Base-by-base conservation (phyloP, 495 filamentous ascomycete genomes). In the Venustampulla echinocandica region DNA sequence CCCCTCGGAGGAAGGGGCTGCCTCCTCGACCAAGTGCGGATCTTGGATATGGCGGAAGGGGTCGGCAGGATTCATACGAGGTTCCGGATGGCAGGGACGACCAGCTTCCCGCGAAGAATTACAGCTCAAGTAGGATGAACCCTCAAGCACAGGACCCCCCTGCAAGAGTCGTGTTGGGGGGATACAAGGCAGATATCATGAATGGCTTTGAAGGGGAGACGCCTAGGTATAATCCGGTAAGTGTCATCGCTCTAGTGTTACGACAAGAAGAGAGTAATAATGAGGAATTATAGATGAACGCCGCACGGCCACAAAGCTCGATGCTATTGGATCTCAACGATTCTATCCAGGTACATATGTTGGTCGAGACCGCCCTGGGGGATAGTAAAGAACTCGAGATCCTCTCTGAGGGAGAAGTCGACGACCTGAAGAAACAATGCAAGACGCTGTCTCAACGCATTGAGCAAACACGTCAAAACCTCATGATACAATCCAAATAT, bases 401-500 rank as follows among this genome's bases (percentile, higher is more conserved):
- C 10, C 68, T 97, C 14, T 88, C 90, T 0, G 80, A 87, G 35
- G 89, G 93, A 56, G 89, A 95, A 59, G 81, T 95, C 17, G 92
- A 98, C 43, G 75, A 76, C 5, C 65, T 97, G 56, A 98, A 97
- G 69, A 93, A 85, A 60, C 85, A 94, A 64, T 71, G 80, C 39
- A 69, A 75, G 32, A 64, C 77, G 10, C 64, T 97, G 21, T 71
- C 73, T 21, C 76, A 73, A 53, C 81, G 85, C n/a, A 81, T 92
- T 56, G 85, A 88, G 45, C 78, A 81, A 36, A 78, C 85, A 10
- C 79, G 80, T 57, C 75, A 85, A 27, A 95, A 86, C 64, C 72
- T 97, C 28, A 78, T 81, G n/a, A 79, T 96, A 37, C 92, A 98
- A 59, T 85, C 79, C 18, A 97, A 96, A 65, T 82, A 95, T 47